Evolutionary conservation across 768 basidiomycete species (phyloP).

Genomic region (Tulasnella sp.): DNA sequence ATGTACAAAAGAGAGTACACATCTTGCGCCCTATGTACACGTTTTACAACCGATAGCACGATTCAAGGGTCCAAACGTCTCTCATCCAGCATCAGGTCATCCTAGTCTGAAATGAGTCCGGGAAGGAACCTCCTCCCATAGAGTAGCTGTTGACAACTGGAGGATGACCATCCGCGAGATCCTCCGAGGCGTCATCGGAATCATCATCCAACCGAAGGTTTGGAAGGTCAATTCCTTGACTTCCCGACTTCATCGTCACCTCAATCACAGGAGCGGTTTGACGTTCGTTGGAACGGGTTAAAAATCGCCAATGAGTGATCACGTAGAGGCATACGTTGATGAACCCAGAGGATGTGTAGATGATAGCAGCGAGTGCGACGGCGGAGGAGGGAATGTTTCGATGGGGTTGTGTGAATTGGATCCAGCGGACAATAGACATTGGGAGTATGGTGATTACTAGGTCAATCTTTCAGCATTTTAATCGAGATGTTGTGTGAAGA

Average conservation of each 20-base stretch:
- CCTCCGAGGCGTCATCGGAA: not conserved
- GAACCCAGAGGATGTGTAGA: slow-evolving; percentile 38
- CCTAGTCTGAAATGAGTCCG: not conserved
- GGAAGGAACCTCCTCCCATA: too few relatives aligned
- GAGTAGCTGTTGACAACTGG: too few relatives aligned
- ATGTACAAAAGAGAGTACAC: too few relatives aligned
- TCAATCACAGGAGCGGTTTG: not conserved
- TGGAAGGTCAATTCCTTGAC: not conserved
- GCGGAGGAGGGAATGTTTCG: slow-evolving; percentile 27
- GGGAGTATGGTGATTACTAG: slow-evolving; percentile 28
- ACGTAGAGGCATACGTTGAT: slow-evolving; percentile 35
- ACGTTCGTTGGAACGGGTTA: not conserved
- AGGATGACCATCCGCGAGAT: not conserved
- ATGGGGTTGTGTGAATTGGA: slow-evolving; percentile 25
- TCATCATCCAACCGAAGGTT: not conserved
- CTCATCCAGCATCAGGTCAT: too few relatives aligned
- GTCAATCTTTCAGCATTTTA: too few relatives aligned
- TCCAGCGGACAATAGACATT: slow-evolving; percentile 34
- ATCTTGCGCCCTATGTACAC: too few relatives aligned
- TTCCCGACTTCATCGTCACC: not conserved
- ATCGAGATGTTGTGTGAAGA: not conserved
- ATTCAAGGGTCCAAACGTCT: too few relatives aligned
- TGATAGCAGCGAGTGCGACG: too few relatives aligned
- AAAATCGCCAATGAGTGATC: slow-evolving; percentile 29
- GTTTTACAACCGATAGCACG: too few relatives aligned